Base-by-base conservation (phyloP, 2,329 filamentous ascomycete genomes). In the Exophiala alcalophila region DNA sequence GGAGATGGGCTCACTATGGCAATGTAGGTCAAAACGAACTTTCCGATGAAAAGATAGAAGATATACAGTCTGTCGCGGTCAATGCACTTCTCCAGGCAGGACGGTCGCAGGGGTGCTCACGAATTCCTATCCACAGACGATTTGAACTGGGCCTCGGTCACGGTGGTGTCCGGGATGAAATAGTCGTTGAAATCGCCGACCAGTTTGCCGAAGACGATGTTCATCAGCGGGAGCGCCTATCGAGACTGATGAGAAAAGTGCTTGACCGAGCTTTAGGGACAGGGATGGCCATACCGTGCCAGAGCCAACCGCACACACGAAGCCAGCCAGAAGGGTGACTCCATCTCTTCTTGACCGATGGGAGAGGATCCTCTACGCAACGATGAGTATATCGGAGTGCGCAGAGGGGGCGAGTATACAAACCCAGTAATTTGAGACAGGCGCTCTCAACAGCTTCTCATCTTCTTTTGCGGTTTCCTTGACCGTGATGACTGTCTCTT, bases 181-280 rank as follows among this genome's bases (percentile, higher is more conserved):
- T 80, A 83, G n/a, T 65, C 61, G 38, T 72, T 77, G 53, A 82
- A 81, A 6, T 70, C 64, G 5, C 74, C 73, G 31, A 80, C 70
- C 23, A 74, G 69, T 25, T 62, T 61, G 52, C 77, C 77, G 57
- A 81, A 78, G 5, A 81, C 65, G 26, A 81, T 64, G 25, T 78
- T 76, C 75, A 82, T 80, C 23, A 77, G 52, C 8, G 54, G 54
- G 8, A 57, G 33, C 10, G 47, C 43, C 34, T 54, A 12, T 7
- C 11, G 2, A 20, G 24, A 26, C 3, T 34, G 34, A 26, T 40
- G 47, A 21, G 12, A 11, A 32, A 15, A 12, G n/a, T 3, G 12
- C 2, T 3, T 12, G 34, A 28, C 19, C 23, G 11, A 5, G 23
- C 10, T 21, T 18, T n/a, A 11, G 19, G 9, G 11, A 16, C 26